Percentiles rank a stretch among this genome's conserved stretches.
Evolutionary conservation across 768 basidiomycete genomes (phyloP).

Genomic region (Mycena capillaripes): DNA sequence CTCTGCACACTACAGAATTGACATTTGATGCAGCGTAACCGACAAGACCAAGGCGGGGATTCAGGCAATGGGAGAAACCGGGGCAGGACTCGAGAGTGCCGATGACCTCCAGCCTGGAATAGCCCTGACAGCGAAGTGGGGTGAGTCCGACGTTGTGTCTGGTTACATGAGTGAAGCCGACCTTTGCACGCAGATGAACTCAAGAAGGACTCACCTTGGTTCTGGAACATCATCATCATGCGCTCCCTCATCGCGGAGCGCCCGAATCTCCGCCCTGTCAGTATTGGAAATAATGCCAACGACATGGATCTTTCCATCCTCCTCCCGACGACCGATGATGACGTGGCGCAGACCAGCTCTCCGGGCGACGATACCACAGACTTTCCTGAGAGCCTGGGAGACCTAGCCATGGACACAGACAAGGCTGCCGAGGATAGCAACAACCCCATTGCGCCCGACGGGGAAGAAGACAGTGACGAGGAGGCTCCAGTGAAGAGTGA

Average conservation of each 20-base stretch:
- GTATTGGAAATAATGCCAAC: background rate
- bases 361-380: background rate
- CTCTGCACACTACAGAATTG: too few species aligned
- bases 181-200: background rate
- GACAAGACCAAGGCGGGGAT: background rate
- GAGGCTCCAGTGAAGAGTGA: background rate
- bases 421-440: too few species aligned
- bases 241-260: conserved; percentile 34
- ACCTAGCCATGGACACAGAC: too few species aligned
- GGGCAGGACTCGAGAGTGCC: background rate
- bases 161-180: background rate
- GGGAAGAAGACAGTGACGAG: conserved; percentile 8
- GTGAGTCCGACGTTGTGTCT: background rate
- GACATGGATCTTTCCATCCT: background rate
- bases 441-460: too few species aligned
- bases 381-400: too few species aligned
- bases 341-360: background rate
- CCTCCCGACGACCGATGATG: background rate
- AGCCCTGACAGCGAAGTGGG: background rate
- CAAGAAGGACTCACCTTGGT: background rate
- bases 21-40: background rate
- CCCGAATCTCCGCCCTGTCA: conserved; percentile 33
- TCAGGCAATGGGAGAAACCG: background rate
- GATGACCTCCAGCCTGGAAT: background rate
- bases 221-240: background rate